These are phyloP conservation scores for Coprinellus micaceus DNA, from an alignment of 768 basidiomycete genomes.

Conservation along the genomic window DNA sequence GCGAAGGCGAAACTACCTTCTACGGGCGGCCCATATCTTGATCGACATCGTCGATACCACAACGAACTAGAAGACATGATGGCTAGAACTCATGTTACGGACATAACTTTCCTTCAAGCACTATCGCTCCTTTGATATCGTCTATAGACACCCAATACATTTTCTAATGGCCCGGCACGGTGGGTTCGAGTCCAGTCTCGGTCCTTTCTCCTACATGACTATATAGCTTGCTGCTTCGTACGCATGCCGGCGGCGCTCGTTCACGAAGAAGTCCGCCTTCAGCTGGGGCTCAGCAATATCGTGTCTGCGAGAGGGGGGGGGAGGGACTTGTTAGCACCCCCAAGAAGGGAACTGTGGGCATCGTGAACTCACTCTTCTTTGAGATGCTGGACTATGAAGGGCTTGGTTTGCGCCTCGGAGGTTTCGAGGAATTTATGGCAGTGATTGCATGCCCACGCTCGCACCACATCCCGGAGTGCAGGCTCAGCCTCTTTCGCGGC, in stretches of 20 bases:
- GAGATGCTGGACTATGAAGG: not conserved
- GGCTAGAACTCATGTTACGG: no score
- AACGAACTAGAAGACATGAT: no score
- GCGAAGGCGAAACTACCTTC: no score
- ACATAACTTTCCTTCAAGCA: no score
- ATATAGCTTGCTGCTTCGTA: not conserved
- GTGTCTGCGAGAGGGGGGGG: not conserved
- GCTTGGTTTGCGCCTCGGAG: not conserved
- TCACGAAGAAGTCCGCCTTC: not conserved
- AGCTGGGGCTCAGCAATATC: not conserved
- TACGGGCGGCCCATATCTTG: no score
- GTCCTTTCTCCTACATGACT: no score
- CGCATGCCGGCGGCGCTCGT: not conserved
- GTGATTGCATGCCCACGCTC: not conserved
- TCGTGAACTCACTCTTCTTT: not conserved
- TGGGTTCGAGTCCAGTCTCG: no score
- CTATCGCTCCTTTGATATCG: no score
- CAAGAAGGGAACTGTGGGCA: not conserved
- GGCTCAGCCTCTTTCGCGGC: not conserved
- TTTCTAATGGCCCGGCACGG: no score
- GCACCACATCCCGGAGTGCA: not conserved
- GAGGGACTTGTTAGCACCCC: not conserved
- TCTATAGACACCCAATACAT: no score
- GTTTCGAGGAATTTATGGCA: not conserved
- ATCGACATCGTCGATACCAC: no score